These are phyloP conservation scores for Leptographium wingfieldii DNA, from an alignment of 2,329 filamentous ascomycete genomes.

Conservation along the genomic window DNA sequence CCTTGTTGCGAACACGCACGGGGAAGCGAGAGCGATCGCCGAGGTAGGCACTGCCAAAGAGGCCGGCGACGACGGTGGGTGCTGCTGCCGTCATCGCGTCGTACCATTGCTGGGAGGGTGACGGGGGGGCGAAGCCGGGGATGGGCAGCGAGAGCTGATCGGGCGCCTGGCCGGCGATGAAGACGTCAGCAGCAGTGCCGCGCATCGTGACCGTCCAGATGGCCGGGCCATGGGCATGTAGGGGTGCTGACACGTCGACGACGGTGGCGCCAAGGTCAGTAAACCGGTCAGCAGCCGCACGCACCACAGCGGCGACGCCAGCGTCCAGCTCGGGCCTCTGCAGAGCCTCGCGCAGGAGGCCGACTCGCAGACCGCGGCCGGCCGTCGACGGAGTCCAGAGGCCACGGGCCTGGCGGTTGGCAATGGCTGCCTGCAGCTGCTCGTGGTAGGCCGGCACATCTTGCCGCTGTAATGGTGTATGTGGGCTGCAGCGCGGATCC, in stretches of 20 bases:
- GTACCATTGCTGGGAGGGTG: conserved; percentile 26
- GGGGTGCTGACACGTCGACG: conserved; percentile 30
- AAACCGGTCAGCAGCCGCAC: conserved; percentile 24
- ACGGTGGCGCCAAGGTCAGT: conserved; percentile 28
- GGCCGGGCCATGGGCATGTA: conserved; percentile 30
- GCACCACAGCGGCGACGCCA: conserved; percentile 24
- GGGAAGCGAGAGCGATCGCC: conserved; percentile 15
- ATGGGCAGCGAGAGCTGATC: conserved; percentile 20
- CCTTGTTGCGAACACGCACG: conserved; percentile 27
- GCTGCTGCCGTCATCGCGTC: conserved; percentile 29
- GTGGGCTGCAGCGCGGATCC: conserved; percentile 28
- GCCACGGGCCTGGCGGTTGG: conserved; percentile 9
- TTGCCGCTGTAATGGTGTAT: conserved; percentile 20
- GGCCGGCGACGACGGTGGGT: conserved; percentile 30
- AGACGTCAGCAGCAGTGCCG: conserved; percentile 17
- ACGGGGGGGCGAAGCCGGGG: conserved; percentile 18
- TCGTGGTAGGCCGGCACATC: conserved; percentile 21
- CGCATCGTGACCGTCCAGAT: conserved; percentile 33
- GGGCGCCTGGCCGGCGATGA: conserved; percentile 18
- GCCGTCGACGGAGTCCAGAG: conserved; percentile 16
- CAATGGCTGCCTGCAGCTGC: conserved; percentile 15
- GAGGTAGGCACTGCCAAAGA: conserved; percentile 25
- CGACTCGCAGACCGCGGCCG: conserved; percentile 28
- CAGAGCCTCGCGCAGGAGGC: conserved; percentile 32
- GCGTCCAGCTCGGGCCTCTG: conserved; percentile 23